Evolutionary conservation across 139 green algal genomes (phyloP).

Genomic region (Chlorella sp.): DNA sequence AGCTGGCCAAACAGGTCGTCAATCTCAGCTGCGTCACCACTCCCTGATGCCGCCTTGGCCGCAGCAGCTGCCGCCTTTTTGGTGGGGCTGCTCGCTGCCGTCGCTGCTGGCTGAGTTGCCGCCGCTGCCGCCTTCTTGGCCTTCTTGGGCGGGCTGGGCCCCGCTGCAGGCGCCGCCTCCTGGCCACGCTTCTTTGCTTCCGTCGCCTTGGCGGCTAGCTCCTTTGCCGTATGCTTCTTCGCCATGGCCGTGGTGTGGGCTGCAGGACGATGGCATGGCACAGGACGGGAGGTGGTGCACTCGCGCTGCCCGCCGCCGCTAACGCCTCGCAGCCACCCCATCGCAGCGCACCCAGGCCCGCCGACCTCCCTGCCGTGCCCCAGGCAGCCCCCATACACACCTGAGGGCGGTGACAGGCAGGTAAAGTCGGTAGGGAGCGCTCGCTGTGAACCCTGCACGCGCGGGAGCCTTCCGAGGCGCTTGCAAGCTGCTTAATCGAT

Average conservation of each 20-base stretch:
- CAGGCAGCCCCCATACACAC: too few species aligned
- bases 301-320: too few species aligned
- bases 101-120: neutral
- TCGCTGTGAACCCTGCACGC: neutral
- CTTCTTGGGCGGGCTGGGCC: neutral
- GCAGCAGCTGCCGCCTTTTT: neutral
- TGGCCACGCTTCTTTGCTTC: neutral
- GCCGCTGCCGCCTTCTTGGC: neutral
- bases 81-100: neutral
- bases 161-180: neutral
- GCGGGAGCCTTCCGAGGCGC: neutral
- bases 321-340: too few species aligned
- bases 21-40: constrained; percentile 50
- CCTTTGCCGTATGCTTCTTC: neutral
- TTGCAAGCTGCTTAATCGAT: too few species aligned
- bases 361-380: too few species aligned
- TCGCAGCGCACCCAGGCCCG: too few species aligned
- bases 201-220: neutral
- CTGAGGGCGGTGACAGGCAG: too few species aligned
- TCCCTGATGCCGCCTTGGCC: neutral
- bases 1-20: constrained; percentile 69
- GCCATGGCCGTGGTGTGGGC: neutral
- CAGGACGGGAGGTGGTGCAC: too few species aligned
- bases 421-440: too few species aligned
- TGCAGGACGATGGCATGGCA: too few species aligned